A percentile compares a stretch with the other conserved stretches of the same genome.
These are phyloP conservation scores for Pythium scleroteichum DNA, from an alignment of 352 stramenopile species.

Conservation along the genomic window DNA sequence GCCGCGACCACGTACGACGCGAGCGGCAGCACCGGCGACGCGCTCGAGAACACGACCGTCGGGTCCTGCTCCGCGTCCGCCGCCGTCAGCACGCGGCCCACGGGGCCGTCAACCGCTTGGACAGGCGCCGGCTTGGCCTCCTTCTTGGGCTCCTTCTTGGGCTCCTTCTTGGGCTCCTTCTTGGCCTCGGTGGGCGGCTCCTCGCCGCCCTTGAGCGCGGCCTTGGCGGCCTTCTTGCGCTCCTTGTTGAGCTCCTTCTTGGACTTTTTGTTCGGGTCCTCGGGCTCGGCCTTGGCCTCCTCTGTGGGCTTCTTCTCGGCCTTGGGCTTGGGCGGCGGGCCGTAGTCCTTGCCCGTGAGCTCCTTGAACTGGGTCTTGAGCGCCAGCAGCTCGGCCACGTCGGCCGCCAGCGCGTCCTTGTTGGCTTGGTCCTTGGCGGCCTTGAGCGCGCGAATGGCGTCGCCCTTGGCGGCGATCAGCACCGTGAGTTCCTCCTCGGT, in stretches of 20 bases:
- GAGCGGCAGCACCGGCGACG: conserved; percentile 48
- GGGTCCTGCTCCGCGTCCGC: conserved; percentile 49
- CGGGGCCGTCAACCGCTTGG: conserved; percentile 9
- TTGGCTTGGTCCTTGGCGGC: conserved; percentile 48
- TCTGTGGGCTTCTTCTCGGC: conserved; percentile 53
- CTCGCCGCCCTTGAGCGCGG: conserved; percentile 59
- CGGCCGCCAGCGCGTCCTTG: conserved; percentile 49
- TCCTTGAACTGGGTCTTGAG: conserved; percentile 82
- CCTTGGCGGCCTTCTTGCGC: conserved; percentile 84
- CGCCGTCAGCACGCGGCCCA: conserved; percentile 45
- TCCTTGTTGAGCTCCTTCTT: conserved; percentile 91
- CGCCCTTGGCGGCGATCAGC: conserved; percentile 65
- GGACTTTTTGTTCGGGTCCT: conserved; percentile 68
- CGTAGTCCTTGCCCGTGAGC: conserved; percentile 71
- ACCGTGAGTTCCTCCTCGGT: conserved; percentile 57
- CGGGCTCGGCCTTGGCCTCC: conserved; percentile 14
- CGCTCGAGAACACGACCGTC: conserved; percentile 64
- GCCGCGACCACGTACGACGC: conserved; percentile 66
- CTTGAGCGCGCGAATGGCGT: conserved; percentile 77
- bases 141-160: background rate
- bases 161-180: background rate
- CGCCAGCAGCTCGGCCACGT: conserved; percentile 58
- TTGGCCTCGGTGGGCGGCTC: conserved; percentile 2
- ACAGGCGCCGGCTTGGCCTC: conserved; percentile 30
- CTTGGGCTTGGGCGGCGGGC: conserved; percentile 62